Evolutionary conservation across 2,329 filamentous ascomycete species (phyloP).

Genomic region (Curvularia sp.): DNA sequence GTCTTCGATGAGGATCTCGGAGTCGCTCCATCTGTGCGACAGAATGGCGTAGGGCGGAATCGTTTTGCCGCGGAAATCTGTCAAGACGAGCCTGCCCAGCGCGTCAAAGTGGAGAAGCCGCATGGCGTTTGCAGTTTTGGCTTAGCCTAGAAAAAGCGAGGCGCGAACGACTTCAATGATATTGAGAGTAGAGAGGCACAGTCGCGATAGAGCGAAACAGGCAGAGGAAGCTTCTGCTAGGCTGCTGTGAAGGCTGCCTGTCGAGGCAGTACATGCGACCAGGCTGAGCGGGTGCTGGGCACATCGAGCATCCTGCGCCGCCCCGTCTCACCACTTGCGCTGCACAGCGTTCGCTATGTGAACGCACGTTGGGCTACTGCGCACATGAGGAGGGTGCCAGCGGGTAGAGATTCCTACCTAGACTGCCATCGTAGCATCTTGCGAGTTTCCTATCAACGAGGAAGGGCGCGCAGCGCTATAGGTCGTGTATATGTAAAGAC

Average conservation of each 20-base stretch:
- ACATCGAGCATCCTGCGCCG: too few species aligned
- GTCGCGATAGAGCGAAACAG: not conserved
- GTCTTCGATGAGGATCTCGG: too few species aligned
- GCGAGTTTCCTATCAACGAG: not conserved
- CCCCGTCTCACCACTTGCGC: constrained; percentile 3
- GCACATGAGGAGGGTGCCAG: not conserved
- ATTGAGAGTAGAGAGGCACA: constrained; percentile 3
- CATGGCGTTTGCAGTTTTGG: too few species aligned
- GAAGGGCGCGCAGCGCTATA: not conserved
- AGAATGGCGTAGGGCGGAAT: too few species aligned
- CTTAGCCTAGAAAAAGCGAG: not conserved
- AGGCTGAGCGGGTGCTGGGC: too few species aligned
- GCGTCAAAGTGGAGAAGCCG: too few species aligned
- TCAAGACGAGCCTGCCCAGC: too few species aligned
- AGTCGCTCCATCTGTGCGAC: too few species aligned
- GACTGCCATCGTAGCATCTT: not conserved
- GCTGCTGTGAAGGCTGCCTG: too few species aligned
- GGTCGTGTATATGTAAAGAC: constrained; percentile 3
- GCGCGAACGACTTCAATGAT: not conserved
- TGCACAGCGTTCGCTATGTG: not conserved
- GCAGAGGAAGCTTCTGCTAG: constrained; percentile 9
- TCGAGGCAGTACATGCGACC: too few species aligned
- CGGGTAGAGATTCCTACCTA: constrained; percentile 3
- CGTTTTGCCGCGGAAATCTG: too few species aligned
- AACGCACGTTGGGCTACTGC: not conserved